phyloP scores from a whole-genome alignment of 495 filamentous ascomycete species.

The Neurospora sp. region DNA sequence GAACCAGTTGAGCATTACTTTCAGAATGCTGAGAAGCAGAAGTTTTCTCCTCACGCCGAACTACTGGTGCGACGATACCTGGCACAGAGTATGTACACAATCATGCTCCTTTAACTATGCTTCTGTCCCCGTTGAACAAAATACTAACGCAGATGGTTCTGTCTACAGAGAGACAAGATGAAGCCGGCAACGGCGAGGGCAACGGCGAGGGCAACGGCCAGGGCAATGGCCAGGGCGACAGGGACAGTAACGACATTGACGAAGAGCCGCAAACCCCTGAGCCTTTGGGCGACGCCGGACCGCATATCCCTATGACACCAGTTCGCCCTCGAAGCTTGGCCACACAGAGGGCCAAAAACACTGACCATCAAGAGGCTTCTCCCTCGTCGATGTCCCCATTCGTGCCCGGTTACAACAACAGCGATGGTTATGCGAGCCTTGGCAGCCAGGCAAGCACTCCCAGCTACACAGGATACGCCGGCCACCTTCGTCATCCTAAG shows the following conservation, averaged over 20 bases:
- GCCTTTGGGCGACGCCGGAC: not conserved
- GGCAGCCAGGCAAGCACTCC: not conserved
- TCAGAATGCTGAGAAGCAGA: constrained; percentile 24
- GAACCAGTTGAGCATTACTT: constrained; percentile 37
- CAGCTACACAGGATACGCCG: not conserved
- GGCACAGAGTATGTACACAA: not conserved
- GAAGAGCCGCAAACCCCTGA: not conserved
- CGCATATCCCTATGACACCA: not conserved
- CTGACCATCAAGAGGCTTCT: not conserved
- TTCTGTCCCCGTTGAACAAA: not conserved
- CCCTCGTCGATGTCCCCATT: not conserved
- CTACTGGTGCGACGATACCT: constrained; percentile 19
- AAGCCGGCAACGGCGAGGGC: not conserved
- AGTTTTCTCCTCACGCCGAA: constrained; percentile 23
- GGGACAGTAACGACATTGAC: not conserved
- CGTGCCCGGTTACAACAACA: not conserved
- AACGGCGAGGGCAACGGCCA: not conserved
- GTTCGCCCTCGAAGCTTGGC: not conserved
- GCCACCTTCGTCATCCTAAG: not conserved
- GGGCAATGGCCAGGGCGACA: not conserved
- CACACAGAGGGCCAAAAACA: not conserved
- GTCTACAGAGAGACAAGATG: not conserved
- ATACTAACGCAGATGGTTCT: not conserved
- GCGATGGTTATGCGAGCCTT: not conserved
- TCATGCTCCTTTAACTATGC: not conserved